Evolutionary conservation across 441 rosid genomes (phyloP), one percentile per base, ranked within the genome.

Genomic region (Jatropha multifida): DNA sequence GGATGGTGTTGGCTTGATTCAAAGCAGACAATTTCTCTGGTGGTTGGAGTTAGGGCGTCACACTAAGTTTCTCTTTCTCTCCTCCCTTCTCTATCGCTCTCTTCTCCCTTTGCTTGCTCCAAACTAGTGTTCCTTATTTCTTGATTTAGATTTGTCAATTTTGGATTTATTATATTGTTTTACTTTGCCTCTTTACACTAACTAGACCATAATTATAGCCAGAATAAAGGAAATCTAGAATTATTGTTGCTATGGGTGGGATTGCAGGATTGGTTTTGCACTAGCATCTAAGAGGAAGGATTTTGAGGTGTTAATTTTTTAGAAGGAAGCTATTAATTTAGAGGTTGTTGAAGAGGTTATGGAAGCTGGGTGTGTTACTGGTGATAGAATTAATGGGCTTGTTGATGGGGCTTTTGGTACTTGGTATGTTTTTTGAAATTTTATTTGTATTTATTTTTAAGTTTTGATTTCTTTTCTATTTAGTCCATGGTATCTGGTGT

Each of bases 381-480:
- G 99, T 75, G 94, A 95, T 79, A 85, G 99, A 68, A 90, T 95
- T 68, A 95, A 93, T 71, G 98, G 98, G 14, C 90, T 95, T 68
- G 97, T 95, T 71, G 99, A 94, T 75, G 98, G 98, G 58, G 54
- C 23, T 0, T 23, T 23, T 23, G 23, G 23, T 23, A 23, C 23
- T 23, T 23, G 23, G 23, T 23, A 23, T 23, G 23, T 23, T 91
- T 7, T 77, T 61, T 46, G 44, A 38, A 74, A 60, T 49, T 23
- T 77, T n/a, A 18, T 56, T 65, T 69, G 27, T 23, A 20, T 58
- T 42, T 55, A 38, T 63, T 63, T 59, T 18, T 51, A 23, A 49
- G 10, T 9, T 60, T 55, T 55, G 49, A 4, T 32, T 37, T 26
- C 46, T 14, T 65, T 13, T 0, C 2, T 27, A 13, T 23, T 11